Base-by-base conservation (phyloP, 2,329 filamentous ascomycete genomes). In the Phialophora tarda region DNA sequence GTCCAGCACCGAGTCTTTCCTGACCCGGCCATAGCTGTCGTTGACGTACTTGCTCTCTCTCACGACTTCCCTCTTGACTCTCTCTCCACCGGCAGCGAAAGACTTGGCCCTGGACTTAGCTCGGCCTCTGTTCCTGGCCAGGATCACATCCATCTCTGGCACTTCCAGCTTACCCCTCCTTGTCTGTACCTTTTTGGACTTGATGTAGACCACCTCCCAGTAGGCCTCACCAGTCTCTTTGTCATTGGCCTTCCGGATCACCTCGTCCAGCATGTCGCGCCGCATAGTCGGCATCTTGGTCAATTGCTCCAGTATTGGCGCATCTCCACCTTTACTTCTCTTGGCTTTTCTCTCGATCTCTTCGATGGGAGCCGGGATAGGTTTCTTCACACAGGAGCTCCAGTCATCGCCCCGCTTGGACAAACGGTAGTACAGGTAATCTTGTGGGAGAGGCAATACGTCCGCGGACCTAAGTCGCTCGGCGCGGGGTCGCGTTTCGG, bases 61-160 rank as follows among this genome's bases (percentile, higher is more conserved):
- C 60, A 60, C 66, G 24, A 17, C 17, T 26, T 63, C 60, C 21
- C 53, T 62, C 24, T 63, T 38, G 51, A 65, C 63, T 44, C 59
- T 50, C 38, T 64, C 64, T 7, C 55, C 67, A 51, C 48, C 10
- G 23, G 2, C 10, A 32, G 38, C 59, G 48, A 51, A 56, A 32
- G 67, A 61, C 47, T 65, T 69, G 23, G 54, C 24, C 56, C 64
- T 38, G 28, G 64, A 47, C 44, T 34, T 62, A 1, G 60, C 6
- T 41, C 48, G 61, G 30, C 50, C 62, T 47, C 30, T 64, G 8
- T 47, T 66, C 30, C 66, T 51, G n/a, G 59, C 64, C 11, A 71
- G 63, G 23, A 71, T 69, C n/a, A 71, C 53, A 26, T 71, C 69
- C 69, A 71, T 71, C 17, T 67, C 66, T 4, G 66, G 66, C 1